phyloP scores from a whole-genome alignment of 805 yeast species.

The Yarrowia phangngaensis region DNA sequence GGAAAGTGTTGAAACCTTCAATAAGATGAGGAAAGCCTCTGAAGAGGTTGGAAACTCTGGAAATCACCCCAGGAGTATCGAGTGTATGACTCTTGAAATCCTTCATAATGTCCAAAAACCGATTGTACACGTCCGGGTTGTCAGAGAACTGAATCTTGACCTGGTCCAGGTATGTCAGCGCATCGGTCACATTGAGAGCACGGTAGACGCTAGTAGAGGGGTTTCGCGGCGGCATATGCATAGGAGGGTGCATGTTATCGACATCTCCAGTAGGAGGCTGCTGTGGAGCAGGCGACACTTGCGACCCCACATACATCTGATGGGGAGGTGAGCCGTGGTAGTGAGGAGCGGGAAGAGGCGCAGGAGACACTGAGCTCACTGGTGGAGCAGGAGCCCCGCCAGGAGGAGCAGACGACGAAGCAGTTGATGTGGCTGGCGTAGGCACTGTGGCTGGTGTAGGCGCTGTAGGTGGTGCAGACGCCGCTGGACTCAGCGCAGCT shows the following conservation, averaged over 20 bases:
- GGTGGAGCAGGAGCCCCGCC: conserved; percentile 1
- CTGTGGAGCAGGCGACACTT: conserved; percentile 23
- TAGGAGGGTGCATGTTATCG: conserved; percentile 23
- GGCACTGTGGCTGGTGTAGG: neutral
- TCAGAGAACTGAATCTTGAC: conserved; percentile 87
- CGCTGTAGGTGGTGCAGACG: neutral
- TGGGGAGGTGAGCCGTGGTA: conserved; percentile 27
- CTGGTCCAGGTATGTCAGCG: conserved; percentile 89
- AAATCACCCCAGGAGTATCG: conserved; percentile 98
- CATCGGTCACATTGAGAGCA: conserved; percentile 93
- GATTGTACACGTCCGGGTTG: conserved; percentile 94
- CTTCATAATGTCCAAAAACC: conserved; percentile 95
- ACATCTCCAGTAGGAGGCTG: conserved; percentile 9
- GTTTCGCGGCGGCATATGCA: conserved; percentile 25
- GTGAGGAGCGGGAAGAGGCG: conserved; percentile 26
- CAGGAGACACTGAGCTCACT: conserved; percentile 27
- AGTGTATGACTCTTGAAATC: conserved; percentile 89
- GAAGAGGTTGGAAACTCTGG: conserved; percentile 84
- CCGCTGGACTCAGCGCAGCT: neutral
- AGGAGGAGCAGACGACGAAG: neutral
- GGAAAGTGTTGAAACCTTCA: conserved; percentile 95
- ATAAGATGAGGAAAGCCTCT: conserved; percentile 88
- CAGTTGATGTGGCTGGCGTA: neutral
- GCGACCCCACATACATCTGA: conserved; percentile 16
- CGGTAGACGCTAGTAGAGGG: conserved; percentile 39